A percentile compares a stretch with the other conserved stretches of the same genome.
Conservation (phyloP, 768 basidiomycete genomes). For the Psilocybe tampanensis region DNA sequence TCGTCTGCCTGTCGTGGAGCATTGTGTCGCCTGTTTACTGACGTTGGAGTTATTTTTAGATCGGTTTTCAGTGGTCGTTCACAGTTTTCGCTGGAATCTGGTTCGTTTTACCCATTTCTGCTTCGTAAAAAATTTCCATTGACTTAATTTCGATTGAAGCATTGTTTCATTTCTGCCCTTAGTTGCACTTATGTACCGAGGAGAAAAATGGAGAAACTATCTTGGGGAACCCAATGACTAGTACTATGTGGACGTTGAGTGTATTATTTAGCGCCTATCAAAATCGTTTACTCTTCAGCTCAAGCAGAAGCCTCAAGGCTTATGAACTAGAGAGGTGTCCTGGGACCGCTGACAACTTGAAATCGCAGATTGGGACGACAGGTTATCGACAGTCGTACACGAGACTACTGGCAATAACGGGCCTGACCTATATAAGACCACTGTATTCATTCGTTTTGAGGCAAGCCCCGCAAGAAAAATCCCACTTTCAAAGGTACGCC, state of each 20-base stretch:
- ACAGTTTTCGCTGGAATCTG: constrained; percentile 38
- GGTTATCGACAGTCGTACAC: no score
- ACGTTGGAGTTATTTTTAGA: constrained; percentile 17
- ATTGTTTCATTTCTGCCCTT: constrained; percentile 36
- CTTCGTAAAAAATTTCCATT: no score
- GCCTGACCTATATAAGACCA: background rate
- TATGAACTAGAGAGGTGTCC: no score
- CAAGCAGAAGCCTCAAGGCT: no score
- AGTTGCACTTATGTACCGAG: constrained; percentile 34
- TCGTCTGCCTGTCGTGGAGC: background rate
- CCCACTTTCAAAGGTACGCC: no score
- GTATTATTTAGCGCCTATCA: background rate
- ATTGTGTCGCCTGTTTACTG: background rate
- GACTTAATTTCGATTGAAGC: constrained; percentile 14
- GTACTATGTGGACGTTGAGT: background rate
- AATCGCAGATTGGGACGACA: no score
- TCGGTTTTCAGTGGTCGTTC: constrained; percentile 41
- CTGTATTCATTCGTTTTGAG: background rate
- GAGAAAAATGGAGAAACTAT: constrained; percentile 33
- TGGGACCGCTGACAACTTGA: no score
- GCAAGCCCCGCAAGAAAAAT: background rate
- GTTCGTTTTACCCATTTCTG: constrained; percentile 16
- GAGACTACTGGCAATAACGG: no score
- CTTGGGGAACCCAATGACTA: constrained; percentile 22
- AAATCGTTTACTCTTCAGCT: no score